These are phyloP conservation scores for Rickenella mellea DNA, from an alignment of 768 basidiomycete species.

Conservation along the genomic window DNA sequence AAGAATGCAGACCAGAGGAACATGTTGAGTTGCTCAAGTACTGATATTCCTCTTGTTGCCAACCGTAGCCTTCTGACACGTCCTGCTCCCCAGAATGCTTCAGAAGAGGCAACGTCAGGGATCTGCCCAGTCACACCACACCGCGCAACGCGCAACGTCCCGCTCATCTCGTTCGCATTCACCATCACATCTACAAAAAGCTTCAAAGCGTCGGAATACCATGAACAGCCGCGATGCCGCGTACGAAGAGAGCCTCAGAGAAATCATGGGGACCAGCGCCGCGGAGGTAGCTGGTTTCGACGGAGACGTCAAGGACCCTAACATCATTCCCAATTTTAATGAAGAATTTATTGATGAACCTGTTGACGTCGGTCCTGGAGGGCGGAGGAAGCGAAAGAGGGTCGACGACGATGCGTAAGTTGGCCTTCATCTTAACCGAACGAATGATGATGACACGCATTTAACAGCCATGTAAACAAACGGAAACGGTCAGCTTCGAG, in stretches of 20 bases:
- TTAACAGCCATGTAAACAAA: constrained; percentile 38
- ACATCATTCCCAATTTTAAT: constrained; percentile 7
- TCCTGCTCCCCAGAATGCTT: constrained; percentile 32
- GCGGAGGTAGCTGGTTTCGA: constrained; percentile 52
- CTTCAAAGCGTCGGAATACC: constrained; percentile 86
- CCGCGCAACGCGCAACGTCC: constrained; percentile 30
- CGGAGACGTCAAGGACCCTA: constrained; percentile 27
- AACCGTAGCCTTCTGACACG: constrained; percentile 6
- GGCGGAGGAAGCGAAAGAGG: constrained; percentile 67
- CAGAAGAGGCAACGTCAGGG: constrained; percentile 55
- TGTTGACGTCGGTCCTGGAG: constrained; percentile 29
- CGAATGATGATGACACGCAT: constrained; percentile 7
- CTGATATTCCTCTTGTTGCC: constrained; percentile 19
- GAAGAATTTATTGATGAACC: constrained; percentile 30
- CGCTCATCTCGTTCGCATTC: constrained; percentile 73
- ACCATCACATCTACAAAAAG: constrained; percentile 49
- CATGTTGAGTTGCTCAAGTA: constrained; percentile 79
- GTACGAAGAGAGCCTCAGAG: constrained; percentile 81
- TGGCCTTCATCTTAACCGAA: neutral
- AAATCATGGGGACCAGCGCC: constrained; percentile 65
- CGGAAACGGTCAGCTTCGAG: constrained; percentile 71
- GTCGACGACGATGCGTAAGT: constrained; percentile 64
- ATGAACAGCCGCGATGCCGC: constrained; percentile 97
- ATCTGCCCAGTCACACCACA: constrained; percentile 53
- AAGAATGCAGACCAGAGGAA: constrained; percentile 81